Conservation (phyloP, 306 rosid genomes). For the Cucurbita argyrosperma region DNA sequence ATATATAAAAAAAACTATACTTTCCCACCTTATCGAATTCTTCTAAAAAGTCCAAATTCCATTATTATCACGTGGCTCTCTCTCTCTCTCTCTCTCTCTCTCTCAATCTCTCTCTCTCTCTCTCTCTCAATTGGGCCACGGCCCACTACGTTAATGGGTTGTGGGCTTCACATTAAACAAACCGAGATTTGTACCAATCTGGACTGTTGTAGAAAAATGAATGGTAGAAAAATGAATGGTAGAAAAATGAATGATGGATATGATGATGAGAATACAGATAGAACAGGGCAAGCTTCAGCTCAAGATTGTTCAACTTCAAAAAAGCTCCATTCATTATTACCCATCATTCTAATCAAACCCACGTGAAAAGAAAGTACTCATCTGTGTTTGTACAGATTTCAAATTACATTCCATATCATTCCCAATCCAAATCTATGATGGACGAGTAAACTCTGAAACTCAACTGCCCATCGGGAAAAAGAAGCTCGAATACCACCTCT, state of each 20-base stretch:
- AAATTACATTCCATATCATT: not conserved
- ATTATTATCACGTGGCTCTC: constrained; percentile 4
- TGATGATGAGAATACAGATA: too few species aligned
- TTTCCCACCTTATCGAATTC: constrained; percentile 2
- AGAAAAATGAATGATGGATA: too few species aligned
- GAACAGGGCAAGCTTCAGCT: too few species aligned
- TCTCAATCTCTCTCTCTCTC: not conserved
- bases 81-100: not conserved
- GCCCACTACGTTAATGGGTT: not conserved
- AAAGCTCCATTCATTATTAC: too few species aligned
- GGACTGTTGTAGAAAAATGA: too few species aligned
- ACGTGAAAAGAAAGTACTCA: not conserved
- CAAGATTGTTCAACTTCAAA: not conserved
- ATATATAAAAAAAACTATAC: not conserved
- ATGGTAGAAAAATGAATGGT: too few species aligned
- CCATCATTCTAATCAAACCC: too few species aligned
- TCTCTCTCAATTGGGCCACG: not conserved
- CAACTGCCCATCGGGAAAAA: not conserved
- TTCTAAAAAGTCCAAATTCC: not conserved
- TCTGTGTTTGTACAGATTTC: not conserved
- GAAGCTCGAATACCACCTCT: not conserved
- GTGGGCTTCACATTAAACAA: not conserved
- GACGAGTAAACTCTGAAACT: not conserved
- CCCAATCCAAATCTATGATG: not conserved
- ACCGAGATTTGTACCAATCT: too few species aligned